Percentiles rank a stretch among this genome's conserved stretches.
These are phyloP conservation scores for Ceratobasidium sp. DNA, from an alignment of 1,284 basidiomycete species.

Conservation along the genomic window DNA sequence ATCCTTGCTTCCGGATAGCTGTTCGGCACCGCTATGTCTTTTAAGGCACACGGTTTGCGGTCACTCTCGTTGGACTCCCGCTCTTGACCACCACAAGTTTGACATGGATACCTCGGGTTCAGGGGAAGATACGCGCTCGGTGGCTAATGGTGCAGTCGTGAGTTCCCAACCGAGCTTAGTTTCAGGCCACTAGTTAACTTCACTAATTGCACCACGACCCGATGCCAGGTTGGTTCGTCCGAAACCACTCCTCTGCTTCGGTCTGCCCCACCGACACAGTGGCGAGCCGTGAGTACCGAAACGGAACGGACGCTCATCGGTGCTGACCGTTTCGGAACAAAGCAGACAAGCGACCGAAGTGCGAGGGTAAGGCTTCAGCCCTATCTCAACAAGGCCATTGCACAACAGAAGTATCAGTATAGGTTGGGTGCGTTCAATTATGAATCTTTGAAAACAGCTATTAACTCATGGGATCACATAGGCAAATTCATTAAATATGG, in stretches of 20 bases:
- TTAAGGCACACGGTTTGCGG: neutral
- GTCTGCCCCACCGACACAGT: neutral
- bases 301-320: neutral
- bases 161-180: neutral
- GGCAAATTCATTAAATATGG: slow-evolving; percentile 33
- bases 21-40: neutral
- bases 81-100: neutral
- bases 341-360: slow-evolving; percentile 31
- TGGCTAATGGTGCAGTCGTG: slow-evolving; percentile 14
- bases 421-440: slow-evolving; percentile 14
- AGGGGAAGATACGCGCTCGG: slow-evolving; percentile 2
- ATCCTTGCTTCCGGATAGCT: neutral
- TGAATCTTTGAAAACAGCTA: neutral
- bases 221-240: neutral
- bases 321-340: neutral
- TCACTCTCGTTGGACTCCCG: neutral
- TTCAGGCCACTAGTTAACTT: neutral
- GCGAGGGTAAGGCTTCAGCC: slow-evolving; percentile 32
- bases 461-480: neutral
- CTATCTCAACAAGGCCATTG: slow-evolving; percentile 30
- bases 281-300: slow-evolving; percentile 10
- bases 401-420: slow-evolving; percentile 31
- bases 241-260: slow-evolving; percentile 5
- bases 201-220: neutral
- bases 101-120: slow-evolving; percentile 7